Evolutionary conservation across 768 basidiomycete genomes (phyloP), one percentile per base, ranked within the genome.

Genomic region (Tephrocybe rancida): DNA sequence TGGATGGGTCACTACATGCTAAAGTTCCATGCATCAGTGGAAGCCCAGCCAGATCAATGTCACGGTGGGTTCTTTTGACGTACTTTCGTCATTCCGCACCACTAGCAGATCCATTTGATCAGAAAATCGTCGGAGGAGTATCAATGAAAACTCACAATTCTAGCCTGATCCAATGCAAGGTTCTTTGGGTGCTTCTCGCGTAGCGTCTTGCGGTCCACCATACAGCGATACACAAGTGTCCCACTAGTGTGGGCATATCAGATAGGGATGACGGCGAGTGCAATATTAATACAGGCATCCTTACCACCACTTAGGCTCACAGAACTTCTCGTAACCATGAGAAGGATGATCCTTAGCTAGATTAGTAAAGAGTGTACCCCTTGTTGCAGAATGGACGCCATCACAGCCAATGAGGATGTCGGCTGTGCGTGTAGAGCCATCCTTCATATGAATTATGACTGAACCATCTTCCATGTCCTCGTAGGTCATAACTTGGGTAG

Each of bases 351-450:
- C 11, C 19, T 9, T 16, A 6, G 43, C 54, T 11, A 50, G 3
- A 3, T 55, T 41, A 21, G 21, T 5, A 27, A 64, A 67, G 41
- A 70, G 41, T 0, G 57, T 50, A 6, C 49, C 62, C 18, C 68
- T 54, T 1, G 60, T 58, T 3, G 54, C 42, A 14, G 68, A 70
- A 54, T 67, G 64, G n/a, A 78, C 58, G 1, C 77, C 76, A 55
- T 78, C 76, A 16, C 73, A 73, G 5, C 74, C 77, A 43, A 78
- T 49, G 2, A 79, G 65, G 11, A 79, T 50, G 32, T 79, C 71
- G 0, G 75, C 57, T 1, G 57, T 62, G 14, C 62, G 53, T 0
- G 45, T 66, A 3, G 71, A 63, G 1, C 62, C 65, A 44, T 68
- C 66, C 3, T 53, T 50, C 44, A 73, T 65, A 0, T 45, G 37